phyloP scores from a whole-genome alignment of 1,284 basidiomycete species.

The Cutaneotrichosporon cyanovorans region DNA sequence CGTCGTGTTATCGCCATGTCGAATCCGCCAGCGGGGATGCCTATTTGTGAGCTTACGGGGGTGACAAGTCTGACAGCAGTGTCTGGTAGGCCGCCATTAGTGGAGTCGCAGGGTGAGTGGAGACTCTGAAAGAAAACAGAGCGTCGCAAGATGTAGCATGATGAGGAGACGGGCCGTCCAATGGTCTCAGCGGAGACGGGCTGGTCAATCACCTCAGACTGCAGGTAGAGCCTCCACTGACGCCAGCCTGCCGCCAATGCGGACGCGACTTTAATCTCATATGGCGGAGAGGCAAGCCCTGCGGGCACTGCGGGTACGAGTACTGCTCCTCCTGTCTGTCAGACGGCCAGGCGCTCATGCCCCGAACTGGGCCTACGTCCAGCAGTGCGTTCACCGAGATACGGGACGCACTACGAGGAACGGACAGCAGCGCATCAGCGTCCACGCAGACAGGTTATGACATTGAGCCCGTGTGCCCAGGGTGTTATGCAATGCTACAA shows the following conservation, averaged over 20 bases:
- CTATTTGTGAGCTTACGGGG: slow-evolving; percentile 31
- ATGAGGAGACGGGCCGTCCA: too few relatives aligned
- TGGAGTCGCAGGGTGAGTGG: slow-evolving; percentile 36
- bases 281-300: slow-evolving; percentile 35
- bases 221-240: neutral
- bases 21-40: slow-evolving; percentile 17
- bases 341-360: slow-evolving; percentile 44
- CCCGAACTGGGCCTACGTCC: slow-evolving; percentile 16
- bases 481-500: slow-evolving; percentile 42
- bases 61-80: slow-evolving; percentile 21
- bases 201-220: too few relatives aligned
- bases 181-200: too few relatives aligned
- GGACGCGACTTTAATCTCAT: slow-evolving; percentile 40
- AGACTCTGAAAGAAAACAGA: neutral
- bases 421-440: slow-evolving; percentile 16
- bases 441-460: too few relatives aligned
- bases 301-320: slow-evolving; percentile 44
- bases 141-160: too few relatives aligned
- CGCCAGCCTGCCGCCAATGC: slow-evolving; percentile 42
- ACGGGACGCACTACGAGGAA: slow-evolving; percentile 21
- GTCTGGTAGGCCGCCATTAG: slow-evolving; percentile 42
- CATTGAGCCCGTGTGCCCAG: slow-evolving; percentile 38
- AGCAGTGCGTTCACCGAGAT: slow-evolving; percentile 19
- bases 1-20: neutral
- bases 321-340: slow-evolving; percentile 41